Evolutionary conservation across 202 grass and related monocot genomes (phyloP).

Genomic region (Carex sylvatica): DNA sequence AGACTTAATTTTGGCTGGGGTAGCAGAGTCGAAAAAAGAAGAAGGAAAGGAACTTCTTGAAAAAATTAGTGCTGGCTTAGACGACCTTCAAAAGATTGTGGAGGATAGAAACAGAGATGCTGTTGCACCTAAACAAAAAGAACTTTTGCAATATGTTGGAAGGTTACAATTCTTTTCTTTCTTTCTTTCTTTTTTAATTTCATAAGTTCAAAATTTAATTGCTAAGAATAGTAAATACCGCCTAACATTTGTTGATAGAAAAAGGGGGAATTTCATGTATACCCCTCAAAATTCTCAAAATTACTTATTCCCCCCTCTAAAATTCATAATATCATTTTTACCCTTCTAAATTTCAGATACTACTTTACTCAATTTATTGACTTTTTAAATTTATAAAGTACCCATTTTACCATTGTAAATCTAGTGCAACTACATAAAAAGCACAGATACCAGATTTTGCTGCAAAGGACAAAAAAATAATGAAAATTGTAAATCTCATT

Average conservation of each 20-base stretch:
- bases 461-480: not conserved
- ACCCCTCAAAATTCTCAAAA: no score
- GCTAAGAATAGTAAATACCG: not conserved
- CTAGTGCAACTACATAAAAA: not conserved
- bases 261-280: no score
- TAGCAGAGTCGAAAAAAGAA: constrained; percentile 92
- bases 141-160: constrained; percentile 97
- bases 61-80: constrained; percentile 74
- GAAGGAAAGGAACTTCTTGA: constrained; percentile 70
- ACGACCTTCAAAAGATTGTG: constrained; percentile 78
- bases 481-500: constrained; percentile 44
- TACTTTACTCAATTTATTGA: no score
- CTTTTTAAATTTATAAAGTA: no score
- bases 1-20: constrained; percentile 61
- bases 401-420: no score
- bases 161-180: constrained; percentile 41
- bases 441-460: not conserved
- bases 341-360: no score
- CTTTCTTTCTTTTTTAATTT: not conserved
- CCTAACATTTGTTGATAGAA: not conserved
- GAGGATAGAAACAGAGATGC: constrained; percentile 82
- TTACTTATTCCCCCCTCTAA: no score
- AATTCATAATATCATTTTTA: no score
- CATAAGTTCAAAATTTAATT: not conserved
- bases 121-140: constrained; percentile 90